Conservation (phyloP, 495 filamentous ascomycete genomes). For the Trichoderma gamsii region DNA sequence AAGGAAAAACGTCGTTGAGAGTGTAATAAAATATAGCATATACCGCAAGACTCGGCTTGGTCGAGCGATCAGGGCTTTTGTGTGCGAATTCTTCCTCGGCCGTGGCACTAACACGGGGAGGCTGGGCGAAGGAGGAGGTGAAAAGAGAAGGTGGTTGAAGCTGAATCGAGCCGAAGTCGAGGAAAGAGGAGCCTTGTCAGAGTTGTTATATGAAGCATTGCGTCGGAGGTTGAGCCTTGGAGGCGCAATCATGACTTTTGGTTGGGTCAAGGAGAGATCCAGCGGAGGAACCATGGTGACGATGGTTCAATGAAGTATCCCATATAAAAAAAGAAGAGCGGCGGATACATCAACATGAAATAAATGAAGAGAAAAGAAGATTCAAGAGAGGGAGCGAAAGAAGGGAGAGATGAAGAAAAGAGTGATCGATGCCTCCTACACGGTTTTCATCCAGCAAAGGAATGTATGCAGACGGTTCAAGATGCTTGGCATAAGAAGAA, state of each 20-base stretch:
- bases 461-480: background rate
- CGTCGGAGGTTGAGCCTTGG: conserved; percentile 46
- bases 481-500: background rate
- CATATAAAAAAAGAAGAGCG: background rate
- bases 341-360: background rate
- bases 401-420: background rate
- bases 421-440: too few species aligned
- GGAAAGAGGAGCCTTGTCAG: conserved; percentile 43
- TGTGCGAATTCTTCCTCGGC: conserved; percentile 44
- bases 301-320: background rate
- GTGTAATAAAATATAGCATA: conserved; percentile 35
- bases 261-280: conserved; percentile 40
- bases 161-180: conserved; percentile 52
- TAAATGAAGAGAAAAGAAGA: background rate
- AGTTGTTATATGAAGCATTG: conserved; percentile 39
- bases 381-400: background rate
- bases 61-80: conserved; percentile 23
- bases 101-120: conserved; percentile 59
- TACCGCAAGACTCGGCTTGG: conserved; percentile 45
- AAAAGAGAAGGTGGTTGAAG: conserved; percentile 57
- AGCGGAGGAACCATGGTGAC: conserved; percentile 43
- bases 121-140: conserved; percentile 57
- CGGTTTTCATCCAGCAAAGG: background rate
- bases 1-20: conserved; percentile 35
- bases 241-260: conserved; percentile 44